Conservation (phyloP, 495 filamentous ascomycete species). For the Rostrohypoxylon terebratum region DNA sequence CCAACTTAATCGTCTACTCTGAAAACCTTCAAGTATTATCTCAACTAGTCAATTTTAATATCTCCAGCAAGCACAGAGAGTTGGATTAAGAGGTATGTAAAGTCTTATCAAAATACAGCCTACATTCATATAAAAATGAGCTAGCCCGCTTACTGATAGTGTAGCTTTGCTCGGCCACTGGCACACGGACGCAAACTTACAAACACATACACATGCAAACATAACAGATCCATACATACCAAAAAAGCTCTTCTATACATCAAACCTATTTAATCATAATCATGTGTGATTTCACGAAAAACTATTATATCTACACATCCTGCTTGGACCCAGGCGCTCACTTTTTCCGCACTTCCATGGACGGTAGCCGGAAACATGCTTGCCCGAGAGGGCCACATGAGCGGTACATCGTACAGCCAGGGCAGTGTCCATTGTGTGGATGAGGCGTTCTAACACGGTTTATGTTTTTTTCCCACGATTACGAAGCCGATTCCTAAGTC, state of each 20-base stretch:
- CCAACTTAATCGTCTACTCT: slow-evolving; percentile 14
- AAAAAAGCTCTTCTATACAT: slow-evolving; percentile 6
- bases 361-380: slow-evolving; percentile 69
- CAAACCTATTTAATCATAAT: slow-evolving; percentile 44
- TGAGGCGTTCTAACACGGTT: slow-evolving; percentile 32
- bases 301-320: slow-evolving; percentile 80
- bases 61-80: background rate
- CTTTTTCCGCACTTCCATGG: slow-evolving; percentile 73
- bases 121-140: slow-evolving; percentile 7
- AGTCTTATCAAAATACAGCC: background rate
- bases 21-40: background rate
- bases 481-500: background rate
- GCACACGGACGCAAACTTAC: slow-evolving; percentile 6
- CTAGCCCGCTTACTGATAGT: slow-evolving; percentile 15
- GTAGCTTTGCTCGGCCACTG: slow-evolving; percentile 8
- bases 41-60: slow-evolving; percentile 1
- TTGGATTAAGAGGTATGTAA: slow-evolving; percentile 26
- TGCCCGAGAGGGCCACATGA: slow-evolving; percentile 79
- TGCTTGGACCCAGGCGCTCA: slow-evolving; percentile 75
- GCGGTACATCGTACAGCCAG: slow-evolving; percentile 75
- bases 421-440: slow-evolving; percentile 72
- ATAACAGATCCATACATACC: slow-evolving; percentile 9
- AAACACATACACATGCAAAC: slow-evolving; percentile 10
- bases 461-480: slow-evolving; percentile 4
- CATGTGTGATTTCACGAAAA: slow-evolving; percentile 84